Evolutionary conservation across 805 yeast genomes (phyloP), one percentile per base, ranked within the genome.

Genomic region (Osmozyma mogii): DNA sequence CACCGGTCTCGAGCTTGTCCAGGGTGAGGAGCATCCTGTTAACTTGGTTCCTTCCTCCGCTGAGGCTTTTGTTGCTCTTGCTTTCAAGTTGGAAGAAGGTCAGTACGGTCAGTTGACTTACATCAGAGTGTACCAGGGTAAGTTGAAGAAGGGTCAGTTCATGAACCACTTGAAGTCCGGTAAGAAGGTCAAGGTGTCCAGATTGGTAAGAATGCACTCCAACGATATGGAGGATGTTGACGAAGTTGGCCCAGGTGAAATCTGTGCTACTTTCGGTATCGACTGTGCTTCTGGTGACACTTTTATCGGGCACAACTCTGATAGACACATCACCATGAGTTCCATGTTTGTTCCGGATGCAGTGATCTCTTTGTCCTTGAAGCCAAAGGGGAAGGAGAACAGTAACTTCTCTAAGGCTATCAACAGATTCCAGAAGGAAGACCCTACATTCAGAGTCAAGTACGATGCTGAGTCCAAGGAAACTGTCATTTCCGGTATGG

Each of bases 281-380:
- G 98, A 92, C 58, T 92, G 99, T 71, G 78, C 97, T 8, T 92
- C 98, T 9, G 99, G 99, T 51, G 98, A 92, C 52, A 85, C 97
- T 9, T 92, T 92, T 59, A 80, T 95, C 26, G 95, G 84, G 43
- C 95, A 92, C 31, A 54, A 52, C 33, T 41, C 56, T 11, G 67
- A 70, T 9, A 65, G 77, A 32, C 68, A 77, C 47, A 79, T 83
- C 47, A 78, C 98, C 32, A 89, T 92, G 97, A 77, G 94, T 33
- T 85, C 96, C 4, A 92, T 92, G 98, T 92, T 70, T 61, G 98
- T 92, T 38, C 99, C 99, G 5, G 99, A 92, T 57, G 95, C 99
- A 1, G 99, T 92, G 40, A 89, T 92, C 30, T 92, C 98, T 5
- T 68, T 92, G 35, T 80, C 96, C 11, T 81, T 92, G 48, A 69